Conservation (phyloP, 805 yeast genomes). For the Wickerhamomyces strasburgensis region DNA sequence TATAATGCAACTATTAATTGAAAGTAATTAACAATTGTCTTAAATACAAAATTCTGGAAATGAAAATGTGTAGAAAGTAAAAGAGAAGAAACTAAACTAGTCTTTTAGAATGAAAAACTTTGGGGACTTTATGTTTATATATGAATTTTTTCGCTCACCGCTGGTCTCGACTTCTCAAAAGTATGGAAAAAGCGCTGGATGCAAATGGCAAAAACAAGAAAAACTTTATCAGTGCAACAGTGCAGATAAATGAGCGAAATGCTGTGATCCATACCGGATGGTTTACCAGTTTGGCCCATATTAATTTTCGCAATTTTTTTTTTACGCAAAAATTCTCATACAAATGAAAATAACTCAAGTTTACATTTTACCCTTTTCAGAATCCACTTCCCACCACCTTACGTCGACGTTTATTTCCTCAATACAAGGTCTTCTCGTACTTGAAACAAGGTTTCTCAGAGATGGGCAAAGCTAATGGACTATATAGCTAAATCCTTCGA, state of each 20-base stretch:
- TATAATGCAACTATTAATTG: neutral
- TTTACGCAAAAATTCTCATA: neutral
- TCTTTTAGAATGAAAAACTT: neutral
- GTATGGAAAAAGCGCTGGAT: slow-evolving; percentile 3
- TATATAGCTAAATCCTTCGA: too few species aligned
- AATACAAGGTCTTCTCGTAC: too few species aligned
- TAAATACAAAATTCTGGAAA: slow-evolving; percentile 9
- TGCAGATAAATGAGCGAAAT: neutral
- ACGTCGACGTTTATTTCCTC: too few species aligned
- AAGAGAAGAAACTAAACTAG: slow-evolving; percentile 1
- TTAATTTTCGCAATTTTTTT: neutral
- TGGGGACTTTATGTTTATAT: neutral
- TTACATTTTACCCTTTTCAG: neutral
- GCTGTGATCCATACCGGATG: neutral
- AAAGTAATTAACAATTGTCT: slow-evolving; percentile 3
- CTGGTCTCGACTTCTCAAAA: too few species aligned
- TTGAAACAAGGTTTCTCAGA: too few species aligned
- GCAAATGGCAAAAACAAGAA: slow-evolving; percentile 10
- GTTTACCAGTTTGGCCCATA: neutral
- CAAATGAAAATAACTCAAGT: slow-evolving; percentile 1
- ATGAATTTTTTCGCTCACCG: neutral
- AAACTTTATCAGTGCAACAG: slow-evolving; percentile 8
- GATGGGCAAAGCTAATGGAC: too few species aligned
- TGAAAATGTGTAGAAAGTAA: slow-evolving; percentile 9
- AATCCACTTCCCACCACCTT: neutral